Base-by-base conservation (phyloP, 139 green algal genomes). In the Chlamydomonas incerta region DNA sequence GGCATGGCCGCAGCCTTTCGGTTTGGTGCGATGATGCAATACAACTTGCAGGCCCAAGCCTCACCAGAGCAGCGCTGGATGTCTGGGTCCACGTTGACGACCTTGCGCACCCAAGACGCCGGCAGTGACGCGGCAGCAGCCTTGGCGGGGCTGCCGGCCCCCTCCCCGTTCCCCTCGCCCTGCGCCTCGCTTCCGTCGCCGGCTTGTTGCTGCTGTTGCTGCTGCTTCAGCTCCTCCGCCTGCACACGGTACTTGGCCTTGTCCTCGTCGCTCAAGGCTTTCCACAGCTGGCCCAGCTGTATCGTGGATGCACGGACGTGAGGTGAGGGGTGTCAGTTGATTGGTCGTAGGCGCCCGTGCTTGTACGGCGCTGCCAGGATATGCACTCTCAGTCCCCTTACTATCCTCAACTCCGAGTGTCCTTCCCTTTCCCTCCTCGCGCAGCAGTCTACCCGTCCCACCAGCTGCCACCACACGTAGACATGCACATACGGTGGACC, bases 211-310 rank as follows among this genome's bases (percentile, higher is more conserved):
- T 83, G 37, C 29, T 76, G 41, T 6, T 55, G 34, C 35, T n/a
- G 6, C 34, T 76, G 41, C 70, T 83, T 71, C n/a, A 46, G 29
- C 37, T 80, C 72, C n/a, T 68, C 62, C 11, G 60, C 62, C 21
- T 50, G 76, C 0, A 26, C 74, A 74, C 91, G 92, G 76, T 90
- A 97, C 9, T 26, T 23, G 33, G 89, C 75, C 72, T 92, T 93
- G 34, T 96, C 89, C 41, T 95, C 93, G 0, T 96, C 91, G 29
- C 47, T 90, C 21, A 96, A 87, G 0, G 69, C 75, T 13, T 82
- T 82, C 95, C 95, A 97, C 6, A 73, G 52, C 68, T 91, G 75
- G 0, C 92, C 95, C 0, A 97, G 83, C 28, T 77, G 57, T 3
- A n/a, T n/a, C n/a, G n/a, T n/a, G n/a, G n/a, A n/a, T n/a, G n/a